phyloP scores from a whole-genome alignment of 2,329 filamentous ascomycete species.

The Dactylonectria estremocensis region DNA sequence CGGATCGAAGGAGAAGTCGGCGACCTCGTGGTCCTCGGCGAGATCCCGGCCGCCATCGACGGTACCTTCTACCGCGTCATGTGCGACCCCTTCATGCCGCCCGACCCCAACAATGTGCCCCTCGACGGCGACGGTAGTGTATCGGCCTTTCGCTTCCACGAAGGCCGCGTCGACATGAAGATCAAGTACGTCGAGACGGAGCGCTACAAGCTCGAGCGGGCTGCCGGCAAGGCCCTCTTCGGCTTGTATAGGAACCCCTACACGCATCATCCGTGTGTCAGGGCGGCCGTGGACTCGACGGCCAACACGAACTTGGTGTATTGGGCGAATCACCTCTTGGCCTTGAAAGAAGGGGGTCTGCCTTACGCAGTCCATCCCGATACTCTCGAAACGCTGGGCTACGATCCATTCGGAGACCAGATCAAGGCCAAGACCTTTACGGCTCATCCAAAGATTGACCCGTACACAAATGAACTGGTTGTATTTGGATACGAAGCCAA shows the following conservation, averaged over 20 bases:
- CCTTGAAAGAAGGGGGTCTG: conserved; percentile 18
- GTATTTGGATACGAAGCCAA: conserved; percentile 38
- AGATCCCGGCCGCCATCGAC: conserved; percentile 42
- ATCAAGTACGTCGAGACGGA: conserved; percentile 59
- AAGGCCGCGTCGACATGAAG: conserved; percentile 54
- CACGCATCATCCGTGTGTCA: conserved; percentile 28
- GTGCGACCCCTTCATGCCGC: conserved; percentile 57
- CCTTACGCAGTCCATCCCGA: conserved; percentile 35
- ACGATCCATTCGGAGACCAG: conserved; percentile 22
- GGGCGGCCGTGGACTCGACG: conserved; percentile 32
- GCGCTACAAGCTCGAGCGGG: conserved; percentile 55
- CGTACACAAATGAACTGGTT: conserved; percentile 22
- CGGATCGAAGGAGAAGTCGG: conserved; percentile 31
- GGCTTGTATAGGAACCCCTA: conserved; percentile 32
- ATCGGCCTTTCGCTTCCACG: conserved; percentile 53
- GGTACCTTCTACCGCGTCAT: conserved; percentile 54
- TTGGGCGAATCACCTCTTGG: conserved; percentile 22
- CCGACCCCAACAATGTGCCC: conserved; percentile 52
- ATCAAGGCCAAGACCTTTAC: conserved; percentile 34
- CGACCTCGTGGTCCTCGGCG: conserved; percentile 36
- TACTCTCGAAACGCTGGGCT: conserved; percentile 30
- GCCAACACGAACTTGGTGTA: conserved; percentile 37
- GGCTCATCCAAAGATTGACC: conserved; percentile 21
- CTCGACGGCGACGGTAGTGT: conserved; percentile 60
- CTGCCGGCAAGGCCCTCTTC: conserved; percentile 50